phyloP scores from a whole-genome alignment of 2,329 filamentous ascomycete genomes.

The Scedosporium minutisporum region DNA sequence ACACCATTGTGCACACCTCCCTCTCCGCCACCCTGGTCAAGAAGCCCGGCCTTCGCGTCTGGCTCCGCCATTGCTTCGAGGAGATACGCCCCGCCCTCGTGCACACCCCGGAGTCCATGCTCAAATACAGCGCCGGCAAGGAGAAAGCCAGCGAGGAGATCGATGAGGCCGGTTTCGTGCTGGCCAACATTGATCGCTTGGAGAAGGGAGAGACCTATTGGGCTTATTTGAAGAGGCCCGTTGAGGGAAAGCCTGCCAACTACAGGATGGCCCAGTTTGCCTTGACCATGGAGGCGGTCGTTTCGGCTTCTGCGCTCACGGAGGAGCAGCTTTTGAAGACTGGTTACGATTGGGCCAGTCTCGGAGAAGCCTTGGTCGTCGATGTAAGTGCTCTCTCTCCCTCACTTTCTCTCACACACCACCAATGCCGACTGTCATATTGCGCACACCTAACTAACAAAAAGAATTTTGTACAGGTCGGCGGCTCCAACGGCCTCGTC shows the following conservation, averaged over 20 bases:
- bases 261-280: slow-evolving; percentile 11
- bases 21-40: slow-evolving; percentile 27
- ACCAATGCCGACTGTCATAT: too few relatives aligned
- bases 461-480: slow-evolving; percentile 20
- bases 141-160: slow-evolving; percentile 21
- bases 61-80: slow-evolving; percentile 25
- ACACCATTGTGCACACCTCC: slow-evolving; percentile 23
- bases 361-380: slow-evolving; percentile 8
- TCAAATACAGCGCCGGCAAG: slow-evolving; percentile 21
- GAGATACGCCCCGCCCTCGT: slow-evolving; percentile 26
- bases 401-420: neutral
- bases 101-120: slow-evolving; percentile 22
- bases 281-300: slow-evolving; percentile 10
- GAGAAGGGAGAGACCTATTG: slow-evolving; percentile 9
- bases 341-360: slow-evolving; percentile 10
- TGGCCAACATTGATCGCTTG: slow-evolving; percentile 13
- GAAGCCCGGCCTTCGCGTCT: slow-evolving; percentile 17
- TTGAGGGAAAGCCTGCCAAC: slow-evolving; percentile 12
- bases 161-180: slow-evolving; percentile 25
- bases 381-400: slow-evolving; percentile 8
- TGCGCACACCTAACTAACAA: too few relatives aligned
- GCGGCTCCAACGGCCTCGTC: slow-evolving; percentile 32
- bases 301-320: neutral
- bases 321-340: slow-evolving; percentile 8
- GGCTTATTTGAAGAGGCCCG: slow-evolving; percentile 9